phyloP scores from a whole-genome alignment of 2,329 filamentous ascomycete genomes.

The Penicillium sp. region DNA sequence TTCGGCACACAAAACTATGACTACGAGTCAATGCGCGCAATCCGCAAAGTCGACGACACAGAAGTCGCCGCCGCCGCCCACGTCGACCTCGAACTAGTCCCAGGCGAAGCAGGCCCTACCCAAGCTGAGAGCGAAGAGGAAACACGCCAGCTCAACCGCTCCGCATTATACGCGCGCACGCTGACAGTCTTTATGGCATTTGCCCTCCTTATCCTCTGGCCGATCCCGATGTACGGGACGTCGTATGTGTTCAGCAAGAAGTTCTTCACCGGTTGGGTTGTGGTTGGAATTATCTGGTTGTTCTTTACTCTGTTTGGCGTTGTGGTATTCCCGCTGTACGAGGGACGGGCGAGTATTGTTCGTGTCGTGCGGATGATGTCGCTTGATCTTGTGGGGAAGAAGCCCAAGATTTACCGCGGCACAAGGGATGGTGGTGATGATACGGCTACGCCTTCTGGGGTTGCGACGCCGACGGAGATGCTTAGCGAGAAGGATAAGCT shows the following conservation, averaged over 20 bases:
- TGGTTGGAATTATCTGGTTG: slow-evolving; percentile 75
- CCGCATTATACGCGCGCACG: slow-evolving; percentile 54
- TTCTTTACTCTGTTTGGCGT: slow-evolving; percentile 71
- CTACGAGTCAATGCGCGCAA: slow-evolving; percentile 77
- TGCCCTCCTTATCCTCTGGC: slow-evolving; percentile 77
- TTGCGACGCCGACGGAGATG: slow-evolving; percentile 50
- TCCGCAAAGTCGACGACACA: slow-evolving; percentile 74
- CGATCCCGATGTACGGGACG: slow-evolving; percentile 84
- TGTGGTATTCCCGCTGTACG: slow-evolving; percentile 76
- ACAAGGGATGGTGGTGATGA: slow-evolving; percentile 37
- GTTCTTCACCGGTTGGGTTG: slow-evolving; percentile 81
- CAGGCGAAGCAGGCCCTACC: slow-evolving; percentile 46
- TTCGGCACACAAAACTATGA: slow-evolving; percentile 77
- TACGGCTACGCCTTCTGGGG: slow-evolving; percentile 43
- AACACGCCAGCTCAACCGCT: slow-evolving; percentile 53
- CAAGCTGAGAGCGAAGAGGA: slow-evolving; percentile 43
- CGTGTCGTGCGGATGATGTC: slow-evolving; percentile 62
- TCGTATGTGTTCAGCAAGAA: slow-evolving; percentile 77
- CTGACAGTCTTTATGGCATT: slow-evolving; percentile 65
- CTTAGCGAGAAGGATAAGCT: slow-evolving; percentile 33
- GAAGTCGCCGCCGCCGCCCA: slow-evolving; percentile 64
- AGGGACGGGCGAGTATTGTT: slow-evolving; percentile 67
- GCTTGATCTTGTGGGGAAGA: slow-evolving; percentile 54
- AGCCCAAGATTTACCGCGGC: slow-evolving; percentile 31
- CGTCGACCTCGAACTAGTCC: slow-evolving; percentile 63